Evolutionary conservation across 2,329 filamentous ascomycete genomes (phyloP).

Genomic region (Capronia epimyces): DNA sequence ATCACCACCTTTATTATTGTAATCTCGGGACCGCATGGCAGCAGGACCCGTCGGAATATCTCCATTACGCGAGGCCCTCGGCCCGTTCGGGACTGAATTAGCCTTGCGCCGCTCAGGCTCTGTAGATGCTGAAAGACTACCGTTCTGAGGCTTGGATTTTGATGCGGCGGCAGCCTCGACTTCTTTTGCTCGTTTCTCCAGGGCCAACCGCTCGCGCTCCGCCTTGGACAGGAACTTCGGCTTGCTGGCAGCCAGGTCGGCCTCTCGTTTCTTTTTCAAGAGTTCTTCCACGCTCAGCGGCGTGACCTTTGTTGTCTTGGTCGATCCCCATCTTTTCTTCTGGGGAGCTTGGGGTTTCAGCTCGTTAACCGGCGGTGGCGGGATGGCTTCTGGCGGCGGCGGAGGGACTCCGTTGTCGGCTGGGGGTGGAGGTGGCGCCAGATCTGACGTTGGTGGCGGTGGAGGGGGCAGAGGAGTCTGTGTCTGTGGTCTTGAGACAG

Average conservation of each 20-base stretch:
- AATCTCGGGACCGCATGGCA: constrained; percentile 42
- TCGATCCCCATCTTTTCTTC: constrained; percentile 50
- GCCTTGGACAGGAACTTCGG: constrained; percentile 82
- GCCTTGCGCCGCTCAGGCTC: constrained; percentile 2
- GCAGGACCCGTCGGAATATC: constrained; percentile 47
- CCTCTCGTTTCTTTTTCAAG: constrained; percentile 75
- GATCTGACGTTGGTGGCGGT: constrained; percentile 40
- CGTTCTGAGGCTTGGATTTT: constrained; percentile 15
- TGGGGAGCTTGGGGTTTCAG: constrained; percentile 44
- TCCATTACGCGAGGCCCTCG: constrained; percentile 58
- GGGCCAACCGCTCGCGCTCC: constrained; percentile 70
- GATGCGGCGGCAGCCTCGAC: constrained; percentile 47
- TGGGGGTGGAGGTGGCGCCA: constrained; percentile 41
- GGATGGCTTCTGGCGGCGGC: constrained; percentile 38
- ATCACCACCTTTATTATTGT: constrained; percentile 47
- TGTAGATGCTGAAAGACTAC: not conserved
- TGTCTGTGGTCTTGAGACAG: constrained; percentile 32
- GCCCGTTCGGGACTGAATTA: constrained; percentile 60
- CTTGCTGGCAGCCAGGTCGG: constrained; percentile 77
- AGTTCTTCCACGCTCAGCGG: constrained; percentile 82
- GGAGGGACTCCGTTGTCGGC: constrained; percentile 32
- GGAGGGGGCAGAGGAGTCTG: constrained; percentile 30
- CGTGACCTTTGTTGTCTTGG: constrained; percentile 36
- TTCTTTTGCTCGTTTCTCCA: constrained; percentile 71
- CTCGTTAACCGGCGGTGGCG: constrained; percentile 41